Base-by-base conservation (phyloP, 192 early-diverging fungal species). In the Mortierella antarctica region DNA sequence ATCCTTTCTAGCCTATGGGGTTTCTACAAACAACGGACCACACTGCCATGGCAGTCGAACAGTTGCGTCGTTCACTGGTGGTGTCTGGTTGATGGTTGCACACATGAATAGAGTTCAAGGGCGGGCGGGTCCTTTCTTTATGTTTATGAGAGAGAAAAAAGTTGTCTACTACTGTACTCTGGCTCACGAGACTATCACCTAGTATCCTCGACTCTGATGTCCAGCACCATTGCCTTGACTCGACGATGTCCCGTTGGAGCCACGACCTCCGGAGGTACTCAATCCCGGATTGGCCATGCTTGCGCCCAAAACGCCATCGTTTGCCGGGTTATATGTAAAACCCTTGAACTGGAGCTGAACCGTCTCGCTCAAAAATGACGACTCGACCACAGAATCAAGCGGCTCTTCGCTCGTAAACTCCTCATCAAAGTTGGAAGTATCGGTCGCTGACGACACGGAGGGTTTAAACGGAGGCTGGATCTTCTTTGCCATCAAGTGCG, bases 401-500 rank as follows among this genome's bases (percentile, higher is more conserved):
- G 97, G 95, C 14, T 90, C 86, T 67, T 98, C 97, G n/a, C 93
- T 92, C 8, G 97, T 99, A 71, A 99, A 99, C 84, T 97, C 96
- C 66, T 95, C 93, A 75, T 99, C 97, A 91, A 99, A 99, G 84
- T 99, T 99, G 81, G 95, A 95, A 13, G 96, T 98, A 77, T 99
- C 97, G 54, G 90, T 90, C 6, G 95, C 94, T 44, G 92, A 94
- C 17, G 88, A 85, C 5, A 97, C 96, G 57, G 91, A 92, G 20
- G 96, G 96, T 82, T 96, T 96, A 88, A 96, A 97, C 14, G 94
- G 95, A 49, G 97, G 96, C 60, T 93, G 90, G 71, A 96, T 89
- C 84, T 97, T 96, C 82, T 96, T 95, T 49, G 91, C 91, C 65
- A 94, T 91, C n/a, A 98, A 86, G 56, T 89, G 90, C 45, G 89